Evolutionary conservation across 805 yeast genomes (phyloP).

Genomic region (Lipomyces anomalus): DNA sequence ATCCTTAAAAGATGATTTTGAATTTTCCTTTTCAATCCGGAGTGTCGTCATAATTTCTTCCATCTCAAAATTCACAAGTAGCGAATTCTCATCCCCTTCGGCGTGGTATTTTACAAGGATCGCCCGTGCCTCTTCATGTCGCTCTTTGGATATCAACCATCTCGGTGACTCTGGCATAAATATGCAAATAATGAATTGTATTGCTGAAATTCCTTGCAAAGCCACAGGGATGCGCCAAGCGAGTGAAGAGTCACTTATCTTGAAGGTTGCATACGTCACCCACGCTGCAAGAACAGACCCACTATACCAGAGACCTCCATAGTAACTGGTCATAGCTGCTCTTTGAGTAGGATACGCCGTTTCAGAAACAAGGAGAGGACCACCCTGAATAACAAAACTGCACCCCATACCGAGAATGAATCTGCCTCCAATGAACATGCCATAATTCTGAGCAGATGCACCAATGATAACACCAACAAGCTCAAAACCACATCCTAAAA

Average conservation of each 20-base stretch:
- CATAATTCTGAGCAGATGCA: constrained; percentile 36
- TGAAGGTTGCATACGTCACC: constrained; percentile 44
- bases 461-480: constrained; percentile 37
- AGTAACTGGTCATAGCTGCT: constrained; percentile 40
- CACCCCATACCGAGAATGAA: constrained; percentile 37
- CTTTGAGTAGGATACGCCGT: constrained; percentile 46
- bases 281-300: constrained; percentile 49
- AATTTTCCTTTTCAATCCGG: constrained; percentile 41
- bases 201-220: constrained; percentile 64
- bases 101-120: constrained; percentile 40
- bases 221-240: constrained; percentile 72
- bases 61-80: constrained; percentile 35
- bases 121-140: constrained; percentile 39
- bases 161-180: constrained; percentile 74
- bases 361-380: constrained; percentile 35
- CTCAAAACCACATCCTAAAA: constrained; percentile 20
- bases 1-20: constrained; percentile 36
- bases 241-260: constrained; percentile 43
- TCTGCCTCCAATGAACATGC: constrained; percentile 37
- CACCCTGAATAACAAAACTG: background rate
- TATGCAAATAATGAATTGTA: constrained; percentile 46
- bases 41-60: constrained; percentile 39
- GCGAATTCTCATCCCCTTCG: constrained; percentile 34
- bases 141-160: constrained; percentile 44
- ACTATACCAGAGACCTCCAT: constrained; percentile 37